A percentile compares a stretch with the other conserved stretches of the same genome.
Conservation (phyloP, 2,329 filamentous ascomycete genomes). For the Leptographium flavum region DNA sequence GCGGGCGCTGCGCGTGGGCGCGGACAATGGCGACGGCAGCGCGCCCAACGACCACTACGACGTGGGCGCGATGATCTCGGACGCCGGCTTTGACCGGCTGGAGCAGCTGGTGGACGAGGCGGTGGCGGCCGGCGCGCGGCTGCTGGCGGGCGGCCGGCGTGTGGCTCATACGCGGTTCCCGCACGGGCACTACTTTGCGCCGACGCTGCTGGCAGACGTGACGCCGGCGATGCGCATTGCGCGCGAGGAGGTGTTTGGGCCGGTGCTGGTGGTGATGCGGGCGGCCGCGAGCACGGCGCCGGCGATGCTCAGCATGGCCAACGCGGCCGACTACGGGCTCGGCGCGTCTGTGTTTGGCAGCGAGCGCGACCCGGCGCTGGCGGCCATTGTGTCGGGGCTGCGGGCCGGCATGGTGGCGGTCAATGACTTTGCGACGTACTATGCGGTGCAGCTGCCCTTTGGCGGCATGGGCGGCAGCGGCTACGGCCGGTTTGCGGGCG, state of each 20-base stretch:
- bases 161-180: conserved; percentile 59
- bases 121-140: conserved; percentile 60
- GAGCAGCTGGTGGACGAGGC: conserved; percentile 68
- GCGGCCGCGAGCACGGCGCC: conserved; percentile 43
- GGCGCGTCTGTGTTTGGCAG: conserved; percentile 79
- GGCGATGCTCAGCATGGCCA: conserved; percentile 64
- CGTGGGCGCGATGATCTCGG: conserved; percentile 81
- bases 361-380: conserved; percentile 41
- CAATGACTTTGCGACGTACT: conserved; percentile 90
- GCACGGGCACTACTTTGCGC: conserved; percentile 78
- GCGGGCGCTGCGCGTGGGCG: conserved; percentile 56
- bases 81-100: conserved; percentile 57
- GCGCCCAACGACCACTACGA: conserved; percentile 36
- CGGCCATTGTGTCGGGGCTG: conserved; percentile 51
- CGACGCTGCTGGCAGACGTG: conserved; percentile 84
- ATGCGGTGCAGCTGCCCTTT: conserved; percentile 89
- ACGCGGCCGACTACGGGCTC: conserved; percentile 72
- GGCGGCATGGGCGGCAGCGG: conserved; percentile 81
- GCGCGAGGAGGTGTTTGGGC: conserved; percentile 83
- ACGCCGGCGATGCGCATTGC: conserved; percentile 76
- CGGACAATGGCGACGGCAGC: not conserved
- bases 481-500: conserved; percentile 84
- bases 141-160: conserved; percentile 67
- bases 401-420: conserved; percentile 83
- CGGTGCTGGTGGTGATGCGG: conserved; percentile 75